Evolutionary conservation across 176 grass and related monocot genomes (phyloP).

Genomic region (Ampelocalamus luodianensis): DNA sequence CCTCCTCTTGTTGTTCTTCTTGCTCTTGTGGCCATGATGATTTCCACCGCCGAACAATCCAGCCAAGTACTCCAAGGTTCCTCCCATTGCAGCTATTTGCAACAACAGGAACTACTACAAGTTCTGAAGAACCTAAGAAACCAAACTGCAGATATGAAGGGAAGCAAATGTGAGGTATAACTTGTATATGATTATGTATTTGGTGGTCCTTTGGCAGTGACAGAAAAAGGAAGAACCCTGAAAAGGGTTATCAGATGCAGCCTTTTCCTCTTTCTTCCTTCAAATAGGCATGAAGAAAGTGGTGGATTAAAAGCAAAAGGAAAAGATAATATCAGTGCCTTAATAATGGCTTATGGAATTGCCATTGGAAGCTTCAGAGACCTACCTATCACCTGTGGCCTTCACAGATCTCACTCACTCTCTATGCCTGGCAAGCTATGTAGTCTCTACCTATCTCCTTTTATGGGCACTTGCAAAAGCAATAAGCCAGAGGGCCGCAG

Average conservation of each 20-base stretch:
- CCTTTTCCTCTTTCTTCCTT: not conserved
- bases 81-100: slow-evolving; percentile 29
- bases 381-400: not conserved
- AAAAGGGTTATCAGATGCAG: slow-evolving; percentile 8
- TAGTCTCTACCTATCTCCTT: not conserved
- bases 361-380: not conserved
- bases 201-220: slow-evolving; percentile 14
- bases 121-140: not conserved
- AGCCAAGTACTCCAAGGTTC: slow-evolving; percentile 53
- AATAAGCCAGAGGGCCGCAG: not conserved
- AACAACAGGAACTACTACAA: not conserved
- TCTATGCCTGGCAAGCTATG: not conserved
- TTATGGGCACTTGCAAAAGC: slow-evolving; percentile 21
- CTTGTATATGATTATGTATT: not conserved
- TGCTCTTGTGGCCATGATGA: slow-evolving; percentile 37
- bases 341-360: slow-evolving; percentile 19
- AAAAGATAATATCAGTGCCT: not conserved
- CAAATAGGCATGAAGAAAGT: not conserved
- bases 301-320: slow-evolving; percentile 24
- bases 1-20: slow-evolving; percentile 42
- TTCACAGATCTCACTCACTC: slow-evolving; percentile 12
- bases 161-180: not conserved
- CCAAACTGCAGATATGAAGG: not conserved
- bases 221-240: slow-evolving; percentile 1
- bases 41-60: slow-evolving; percentile 45